Evolutionary conservation across 805 yeast genomes (phyloP).

Genomic region (Ogataea methanolica): DNA sequence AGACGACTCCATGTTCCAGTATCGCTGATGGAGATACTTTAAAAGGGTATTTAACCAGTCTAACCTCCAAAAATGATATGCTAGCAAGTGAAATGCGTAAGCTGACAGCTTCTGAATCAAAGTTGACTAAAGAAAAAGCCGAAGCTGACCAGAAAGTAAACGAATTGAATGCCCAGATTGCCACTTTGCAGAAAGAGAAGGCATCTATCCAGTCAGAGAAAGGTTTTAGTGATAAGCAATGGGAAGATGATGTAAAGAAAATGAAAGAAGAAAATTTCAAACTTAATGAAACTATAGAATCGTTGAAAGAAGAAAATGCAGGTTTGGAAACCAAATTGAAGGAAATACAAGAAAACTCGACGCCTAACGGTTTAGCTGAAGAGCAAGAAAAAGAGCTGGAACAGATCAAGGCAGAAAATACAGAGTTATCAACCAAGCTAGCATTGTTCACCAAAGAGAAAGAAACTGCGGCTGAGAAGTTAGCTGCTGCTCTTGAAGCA

Average conservation of each 20-base stretch:
- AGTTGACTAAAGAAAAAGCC: constrained; percentile 8
- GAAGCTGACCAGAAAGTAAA: constrained; percentile 8
- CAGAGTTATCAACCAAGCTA: neutral
- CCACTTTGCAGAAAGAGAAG: neutral
- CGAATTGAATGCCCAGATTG: constrained; percentile 8
- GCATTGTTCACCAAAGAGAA: neutral
- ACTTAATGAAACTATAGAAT: neutral
- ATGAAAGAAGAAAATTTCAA: neutral
- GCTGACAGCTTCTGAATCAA: constrained; percentile 25
- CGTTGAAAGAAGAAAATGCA: constrained; percentile 2
- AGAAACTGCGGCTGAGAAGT: neutral
- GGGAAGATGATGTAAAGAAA: neutral
- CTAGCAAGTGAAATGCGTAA: constrained; percentile 62
- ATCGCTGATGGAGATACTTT: constrained; percentile 69
- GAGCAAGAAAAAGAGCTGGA: neutral
- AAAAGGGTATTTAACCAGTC: constrained; percentile 62
- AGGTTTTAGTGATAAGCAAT: neutral
- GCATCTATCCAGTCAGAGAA: neutral
- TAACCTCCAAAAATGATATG: constrained; percentile 56
- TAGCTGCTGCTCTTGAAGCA: neutral
- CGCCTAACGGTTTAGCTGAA: neutral
- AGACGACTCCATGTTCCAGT: constrained; percentile 74
- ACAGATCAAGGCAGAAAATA: neutral
- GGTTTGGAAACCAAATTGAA: constrained; percentile 3
- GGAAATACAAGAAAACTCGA: neutral